Percentiles rank a stretch among this genome's conserved stretches.
phyloP scores from a whole-genome alignment of 2,329 filamentous ascomycete genomes.

The Biscogniauxia sp. region DNA sequence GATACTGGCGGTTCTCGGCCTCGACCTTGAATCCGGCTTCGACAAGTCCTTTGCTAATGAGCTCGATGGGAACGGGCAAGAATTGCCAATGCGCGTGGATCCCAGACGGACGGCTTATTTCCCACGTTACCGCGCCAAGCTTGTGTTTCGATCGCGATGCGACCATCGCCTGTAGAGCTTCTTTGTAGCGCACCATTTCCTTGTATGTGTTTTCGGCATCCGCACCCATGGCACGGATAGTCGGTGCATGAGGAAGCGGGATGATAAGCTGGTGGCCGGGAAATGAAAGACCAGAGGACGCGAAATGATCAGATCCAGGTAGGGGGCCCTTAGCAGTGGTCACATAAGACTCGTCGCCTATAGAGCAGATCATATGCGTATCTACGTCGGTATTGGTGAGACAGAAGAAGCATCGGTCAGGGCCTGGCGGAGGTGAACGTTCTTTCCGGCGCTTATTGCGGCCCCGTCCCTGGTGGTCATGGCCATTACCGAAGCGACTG shows the following conservation, averaged over 20 bases:
- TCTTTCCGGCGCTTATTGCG: conserved; percentile 45
- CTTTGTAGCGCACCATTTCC: conserved; percentile 83
- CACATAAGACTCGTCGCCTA: conserved; percentile 83
- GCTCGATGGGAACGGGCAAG: conserved; percentile 67
- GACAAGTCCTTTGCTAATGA: conserved; percentile 71
- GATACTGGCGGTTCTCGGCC: conserved; percentile 69
- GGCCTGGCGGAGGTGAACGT: conserved; percentile 58
- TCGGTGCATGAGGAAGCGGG: conserved; percentile 78
- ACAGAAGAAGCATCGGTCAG: conserved; percentile 91
- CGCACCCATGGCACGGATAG: conserved; percentile 64
- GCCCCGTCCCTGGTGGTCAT: conserved; percentile 44
- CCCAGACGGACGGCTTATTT: conserved; percentile 78
- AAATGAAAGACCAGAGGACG: conserved; percentile 63
- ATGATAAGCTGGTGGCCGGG: conserved; percentile 90
- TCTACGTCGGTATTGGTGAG: conserved; percentile 81
- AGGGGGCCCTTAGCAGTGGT: conserved; percentile 92
- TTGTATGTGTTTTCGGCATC: conserved; percentile 60
- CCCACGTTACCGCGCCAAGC: conserved; percentile 86
- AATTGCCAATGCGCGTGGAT: conserved; percentile 96
- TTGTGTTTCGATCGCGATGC: conserved; percentile 49
- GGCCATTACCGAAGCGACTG: conserved; percentile 51
- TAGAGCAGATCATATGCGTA: conserved; percentile 84
- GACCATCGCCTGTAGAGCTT: conserved; percentile 77
- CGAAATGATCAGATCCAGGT: conserved; percentile 67
- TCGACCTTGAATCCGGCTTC: conserved; percentile 88